Conservation (phyloP, 495 filamentous ascomycete species). For the Chaetomium cochliodes region DNA sequence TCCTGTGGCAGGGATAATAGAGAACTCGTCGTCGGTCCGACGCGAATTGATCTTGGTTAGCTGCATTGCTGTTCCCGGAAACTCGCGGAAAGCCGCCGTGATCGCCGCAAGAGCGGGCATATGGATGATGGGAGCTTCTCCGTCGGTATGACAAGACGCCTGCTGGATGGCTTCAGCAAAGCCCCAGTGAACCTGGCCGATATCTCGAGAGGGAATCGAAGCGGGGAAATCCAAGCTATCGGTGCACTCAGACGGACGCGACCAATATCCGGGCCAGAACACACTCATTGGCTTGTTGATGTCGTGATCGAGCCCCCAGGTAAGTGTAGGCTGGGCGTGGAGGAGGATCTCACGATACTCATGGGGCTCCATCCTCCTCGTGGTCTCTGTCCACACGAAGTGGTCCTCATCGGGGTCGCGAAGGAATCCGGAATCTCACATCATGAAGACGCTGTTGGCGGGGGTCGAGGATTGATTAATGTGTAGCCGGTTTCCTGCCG, state of each 20-base stretch:
- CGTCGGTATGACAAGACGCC: constrained; percentile 1
- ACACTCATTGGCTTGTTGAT: background rate
- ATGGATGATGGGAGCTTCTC: background rate
- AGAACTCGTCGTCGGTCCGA: background rate
- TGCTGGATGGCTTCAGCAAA: background rate
- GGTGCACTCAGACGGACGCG: background rate
- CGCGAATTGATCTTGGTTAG: constrained; percentile 3
- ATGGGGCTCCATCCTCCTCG: constrained; percentile 52
- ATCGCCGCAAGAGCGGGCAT: constrained; percentile 18
- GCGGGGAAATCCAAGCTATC: background rate
- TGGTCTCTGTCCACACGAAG: constrained; percentile 64
- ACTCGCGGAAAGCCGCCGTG: constrained; percentile 1
- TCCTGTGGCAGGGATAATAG: constrained; percentile 15
- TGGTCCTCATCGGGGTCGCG: constrained; percentile 51
- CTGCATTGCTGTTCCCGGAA: constrained; percentile 2
- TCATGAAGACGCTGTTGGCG: constrained; percentile 54
- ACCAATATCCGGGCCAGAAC: constrained; percentile 20
- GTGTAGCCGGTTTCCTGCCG: constrained; percentile 59
- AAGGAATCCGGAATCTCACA: constrained; percentile 59
- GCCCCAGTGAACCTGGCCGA: constrained; percentile 10
- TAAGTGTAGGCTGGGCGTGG: constrained; percentile 33
- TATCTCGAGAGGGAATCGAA: background rate
- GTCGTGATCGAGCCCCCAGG: constrained; percentile 1
- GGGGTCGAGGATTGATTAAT: constrained; percentile 33
- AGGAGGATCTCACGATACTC: constrained; percentile 51